Evolutionary conservation across 1,284 basidiomycete genomes (phyloP).

Genomic region (Ceratobasidium papillatum): DNA sequence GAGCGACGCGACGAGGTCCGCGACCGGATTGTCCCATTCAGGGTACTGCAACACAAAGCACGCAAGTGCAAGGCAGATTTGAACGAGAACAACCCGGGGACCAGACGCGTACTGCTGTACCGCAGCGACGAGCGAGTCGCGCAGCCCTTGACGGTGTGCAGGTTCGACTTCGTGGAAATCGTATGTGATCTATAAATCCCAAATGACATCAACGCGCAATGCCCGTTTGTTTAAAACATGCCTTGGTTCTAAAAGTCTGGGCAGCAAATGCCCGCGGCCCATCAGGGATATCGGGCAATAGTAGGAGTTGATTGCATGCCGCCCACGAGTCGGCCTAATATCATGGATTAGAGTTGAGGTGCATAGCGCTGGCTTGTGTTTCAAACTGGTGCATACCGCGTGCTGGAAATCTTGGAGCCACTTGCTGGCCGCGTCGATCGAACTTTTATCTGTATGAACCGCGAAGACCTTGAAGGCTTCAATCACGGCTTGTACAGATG

Average conservation of each 20-base stretch:
- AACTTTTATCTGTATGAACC: slow-evolving; percentile 80
- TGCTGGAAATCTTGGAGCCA: slow-evolving; percentile 98
- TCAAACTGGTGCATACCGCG: slow-evolving; percentile 74
- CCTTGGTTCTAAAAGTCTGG: slow-evolving; percentile 96
- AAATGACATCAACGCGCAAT: slow-evolving; percentile 6
- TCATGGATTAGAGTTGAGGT: slow-evolving; percentile 5
- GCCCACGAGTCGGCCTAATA: slow-evolving; percentile 82
- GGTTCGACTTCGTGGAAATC: slow-evolving; percentile 90
- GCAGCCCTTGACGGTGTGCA: slow-evolving; percentile 75
- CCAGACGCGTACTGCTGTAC: slow-evolving; percentile 75
- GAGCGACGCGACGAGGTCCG: slow-evolving; percentile 84
- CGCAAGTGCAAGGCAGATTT: slow-evolving; percentile 89
- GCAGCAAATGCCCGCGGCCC: slow-evolving; percentile 94
- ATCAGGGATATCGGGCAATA: slow-evolving; percentile 78
- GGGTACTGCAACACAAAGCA: slow-evolving; percentile 92
- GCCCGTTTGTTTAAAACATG: slow-evolving; percentile 54
- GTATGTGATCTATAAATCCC: slow-evolving; percentile 80
- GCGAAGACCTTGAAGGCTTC: slow-evolving; percentile 79
- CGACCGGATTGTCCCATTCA: slow-evolving; percentile 85
- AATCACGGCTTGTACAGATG: slow-evolving; percentile 67
- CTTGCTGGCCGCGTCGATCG: slow-evolving; percentile 85
- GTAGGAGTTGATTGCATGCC: slow-evolving; percentile 90
- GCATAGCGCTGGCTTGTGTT: background rate
- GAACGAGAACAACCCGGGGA: slow-evolving; percentile 86
- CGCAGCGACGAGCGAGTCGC: slow-evolving; percentile 86